Percentiles rank a stretch among this genome's conserved stretches.
Evolutionary conservation across 2,329 filamentous ascomycete genomes (phyloP).

Genomic region (Aotearoamyces nothofagi): DNA sequence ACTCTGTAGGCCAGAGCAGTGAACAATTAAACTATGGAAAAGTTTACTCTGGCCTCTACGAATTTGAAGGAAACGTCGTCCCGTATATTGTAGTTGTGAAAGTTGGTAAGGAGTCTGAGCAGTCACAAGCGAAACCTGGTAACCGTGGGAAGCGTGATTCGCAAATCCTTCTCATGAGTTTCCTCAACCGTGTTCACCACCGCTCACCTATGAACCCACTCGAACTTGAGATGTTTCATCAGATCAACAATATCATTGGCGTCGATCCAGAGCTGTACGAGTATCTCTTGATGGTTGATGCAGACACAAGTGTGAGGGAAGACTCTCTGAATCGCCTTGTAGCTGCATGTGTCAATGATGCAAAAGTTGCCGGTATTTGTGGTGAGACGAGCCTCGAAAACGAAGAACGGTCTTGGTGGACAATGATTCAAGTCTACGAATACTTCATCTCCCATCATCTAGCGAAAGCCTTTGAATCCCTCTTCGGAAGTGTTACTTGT

Average conservation of each 20-base stretch:
- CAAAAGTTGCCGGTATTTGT: constrained; percentile 94
- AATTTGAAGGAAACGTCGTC: constrained; percentile 94
- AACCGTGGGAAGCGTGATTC: constrained; percentile 98
- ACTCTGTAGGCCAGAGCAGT: constrained; percentile 74
- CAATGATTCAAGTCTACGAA: constrained; percentile 99
- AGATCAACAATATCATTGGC: constrained; percentile 98
- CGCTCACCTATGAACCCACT: constrained; percentile 88
- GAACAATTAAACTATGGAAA: constrained; percentile 97
- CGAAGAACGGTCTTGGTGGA: constrained; percentile 92
- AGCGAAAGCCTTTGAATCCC: constrained; percentile 90
- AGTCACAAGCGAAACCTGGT: constrained; percentile 78
- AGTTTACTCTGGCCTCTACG: constrained; percentile 94
- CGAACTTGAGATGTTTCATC: constrained; percentile 96
- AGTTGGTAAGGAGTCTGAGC: constrained; percentile 92
- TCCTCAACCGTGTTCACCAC: constrained; percentile 95
- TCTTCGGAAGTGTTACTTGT: constrained; percentile 97
- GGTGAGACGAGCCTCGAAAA: constrained; percentile 95
- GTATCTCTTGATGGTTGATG: constrained; percentile 93
- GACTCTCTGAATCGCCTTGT: constrained; percentile 89
- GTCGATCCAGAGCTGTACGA: constrained; percentile 96
- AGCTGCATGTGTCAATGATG: constrained; percentile 81
- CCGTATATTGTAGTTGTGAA: constrained; percentile 95
- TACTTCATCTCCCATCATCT: constrained; percentile 98
- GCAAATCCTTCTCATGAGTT: constrained; percentile 89
- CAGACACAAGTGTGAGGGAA: constrained; percentile 85